phyloP scores from a whole-genome alignment of 129 eudicot genomes.

The Centrapalus pauciflorus region DNA sequence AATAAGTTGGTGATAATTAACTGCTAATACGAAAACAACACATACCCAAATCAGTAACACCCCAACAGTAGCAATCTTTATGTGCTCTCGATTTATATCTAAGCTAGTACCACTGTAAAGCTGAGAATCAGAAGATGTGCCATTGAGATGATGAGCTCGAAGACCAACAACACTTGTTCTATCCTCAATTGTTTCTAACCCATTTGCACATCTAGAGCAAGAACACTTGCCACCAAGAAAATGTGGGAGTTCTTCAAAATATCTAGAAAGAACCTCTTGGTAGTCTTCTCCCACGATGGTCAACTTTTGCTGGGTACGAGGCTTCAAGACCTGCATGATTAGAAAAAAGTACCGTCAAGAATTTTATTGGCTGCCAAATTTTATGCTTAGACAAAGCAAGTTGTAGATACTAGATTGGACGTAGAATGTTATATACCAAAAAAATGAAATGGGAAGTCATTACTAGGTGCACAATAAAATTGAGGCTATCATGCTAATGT shows the following conservation, averaged over 20 bases:
- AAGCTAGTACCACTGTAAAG: constrained; percentile 6
- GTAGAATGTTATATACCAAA: not conserved
- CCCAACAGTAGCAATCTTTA: constrained; percentile 20
- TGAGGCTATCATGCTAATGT: not conserved
- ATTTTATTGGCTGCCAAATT: too few relatives aligned
- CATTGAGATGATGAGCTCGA: constrained; percentile 5
- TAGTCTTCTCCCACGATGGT: constrained; percentile 42
- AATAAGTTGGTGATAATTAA: constrained; percentile 9
- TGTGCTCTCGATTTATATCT: constrained; percentile 15
- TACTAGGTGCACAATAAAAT: too few relatives aligned
- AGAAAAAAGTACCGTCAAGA: not conserved
- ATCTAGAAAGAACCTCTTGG: constrained; percentile 34
- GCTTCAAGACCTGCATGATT: constrained; percentile 53
- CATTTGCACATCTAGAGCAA: constrained; percentile 48
- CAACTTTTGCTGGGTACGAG: constrained; percentile 53
- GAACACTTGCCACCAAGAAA: constrained; percentile 72
- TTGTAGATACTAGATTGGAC: not conserved
- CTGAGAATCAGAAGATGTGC: constrained; percentile 18
- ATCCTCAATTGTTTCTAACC: constrained; percentile 9
- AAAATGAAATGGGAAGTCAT: too few relatives aligned
- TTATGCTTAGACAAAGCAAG: not conserved
- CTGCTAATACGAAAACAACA: constrained; percentile 16
- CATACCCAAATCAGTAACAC: constrained; percentile 28
- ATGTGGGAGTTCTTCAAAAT: constrained; percentile 46
- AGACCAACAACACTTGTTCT: not conserved